Base-by-base conservation (phyloP, 768 basidiomycete genomes). In the Termitomyces sp. region DNA sequence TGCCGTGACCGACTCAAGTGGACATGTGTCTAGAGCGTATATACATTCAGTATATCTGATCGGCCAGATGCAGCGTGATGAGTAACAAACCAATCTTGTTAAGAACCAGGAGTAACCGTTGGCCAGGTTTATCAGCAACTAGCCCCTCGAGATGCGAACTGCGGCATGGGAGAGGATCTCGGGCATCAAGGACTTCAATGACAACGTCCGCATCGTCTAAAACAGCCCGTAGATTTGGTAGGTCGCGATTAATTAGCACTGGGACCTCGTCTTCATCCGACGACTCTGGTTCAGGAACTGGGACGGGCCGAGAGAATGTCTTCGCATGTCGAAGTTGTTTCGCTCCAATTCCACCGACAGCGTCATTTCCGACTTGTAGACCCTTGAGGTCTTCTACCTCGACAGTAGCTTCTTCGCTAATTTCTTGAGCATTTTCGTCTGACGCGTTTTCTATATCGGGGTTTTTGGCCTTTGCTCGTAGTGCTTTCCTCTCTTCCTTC, bases 1-100 rank as follows among this genome's bases (percentile, higher is more conserved):
- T 14, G 84, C 72, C 16, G 78, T 71, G 12, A 92, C 78, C 22
- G 87, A 75, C 71, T 96, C 95, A 39, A 85, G 81, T 18, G 94
- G 92, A 58, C 88, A 87, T 20, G 83, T 77, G 69, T 96, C 95
- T 95, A 61, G 40, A 62, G 8, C 42, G 37, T 42, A 32, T 6
- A 22, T 30, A 20, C 7, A 48, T 40, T 52, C 52, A 53, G n/a
- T 42, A 53, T 14, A 34, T 20, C 14, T 46, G 56, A 27, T 42
- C 49, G 43, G 24, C 49, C 54, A 45, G 36, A 24, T 13, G 54
- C 22, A 51, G 34, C 57, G 22, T 55, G 14, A 50, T 37, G 34
- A 43, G 48, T 22, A n/a, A 78, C 87, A 57, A 64, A 92, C 94
- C 94, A 62, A 88, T 88, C 77, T 97, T 97, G 71, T 89, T 95